A percentile compares a stretch with the other conserved stretches of the same genome.
Evolutionary conservation across 2,329 filamentous ascomycete genomes (phyloP).

Genomic region (Dendrostoma leiphaemia): DNA sequence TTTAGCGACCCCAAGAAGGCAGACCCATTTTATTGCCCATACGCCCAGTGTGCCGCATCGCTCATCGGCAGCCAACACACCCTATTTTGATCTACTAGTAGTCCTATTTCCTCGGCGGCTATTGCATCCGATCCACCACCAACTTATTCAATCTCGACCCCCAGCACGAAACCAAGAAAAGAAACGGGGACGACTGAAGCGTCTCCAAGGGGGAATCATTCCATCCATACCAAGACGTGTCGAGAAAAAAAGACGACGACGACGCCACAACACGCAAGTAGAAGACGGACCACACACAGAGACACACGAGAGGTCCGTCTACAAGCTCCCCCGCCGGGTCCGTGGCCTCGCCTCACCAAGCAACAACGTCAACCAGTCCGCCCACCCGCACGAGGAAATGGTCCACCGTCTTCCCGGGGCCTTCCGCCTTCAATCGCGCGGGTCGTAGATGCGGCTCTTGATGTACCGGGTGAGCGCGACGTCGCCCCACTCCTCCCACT

Average conservation of each 20-base stretch:
- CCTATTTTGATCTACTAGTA: slow-evolving; percentile 12
- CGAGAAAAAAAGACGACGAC: not conserved
- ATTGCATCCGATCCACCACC: slow-evolving; percentile 4
- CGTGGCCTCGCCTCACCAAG: slow-evolving; percentile 3
- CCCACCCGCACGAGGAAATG: slow-evolving; percentile 17
- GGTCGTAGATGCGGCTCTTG: slow-evolving; percentile 60
- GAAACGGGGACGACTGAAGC: slow-evolving; percentile 10
- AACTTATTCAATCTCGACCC: too few species aligned
- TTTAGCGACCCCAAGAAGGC: slow-evolving; percentile 15
- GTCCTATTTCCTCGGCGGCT: slow-evolving; percentile 7
- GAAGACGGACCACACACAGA: not conserved
- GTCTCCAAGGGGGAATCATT: slow-evolving; percentile 16
- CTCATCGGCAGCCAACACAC: not conserved
- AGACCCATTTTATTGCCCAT: slow-evolving; percentile 13
- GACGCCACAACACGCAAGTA: slow-evolving; percentile 2
- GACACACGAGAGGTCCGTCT: not conserved
- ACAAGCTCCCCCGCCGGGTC: slow-evolving; percentile 13
- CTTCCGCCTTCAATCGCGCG: slow-evolving; percentile 27
- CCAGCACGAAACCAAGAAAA: not conserved
- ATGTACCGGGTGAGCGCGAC: slow-evolving; percentile 60
- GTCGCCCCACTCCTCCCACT: slow-evolving; percentile 72
- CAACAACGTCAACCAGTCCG: slow-evolving; percentile 7
- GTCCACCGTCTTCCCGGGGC: slow-evolving; percentile 17
- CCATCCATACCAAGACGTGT: not conserved
- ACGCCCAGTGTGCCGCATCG: slow-evolving; percentile 11